Evolutionary conservation across 352 stramenopile genomes (phyloP).

Genomic region (Globisporangium iwayamae): DNA sequence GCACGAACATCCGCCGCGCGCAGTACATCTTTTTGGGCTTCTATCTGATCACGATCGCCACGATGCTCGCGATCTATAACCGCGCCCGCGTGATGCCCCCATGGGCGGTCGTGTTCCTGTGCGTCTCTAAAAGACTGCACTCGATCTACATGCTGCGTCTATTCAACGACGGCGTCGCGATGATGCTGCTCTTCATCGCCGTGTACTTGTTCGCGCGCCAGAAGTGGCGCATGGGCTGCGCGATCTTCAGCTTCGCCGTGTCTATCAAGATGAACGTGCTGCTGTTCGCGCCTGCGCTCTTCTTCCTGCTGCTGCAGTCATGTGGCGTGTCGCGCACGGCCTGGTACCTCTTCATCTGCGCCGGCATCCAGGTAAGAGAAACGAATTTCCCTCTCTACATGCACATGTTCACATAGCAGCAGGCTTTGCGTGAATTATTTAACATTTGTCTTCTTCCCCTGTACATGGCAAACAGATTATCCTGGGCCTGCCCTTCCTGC

Average conservation of each 20-base stretch:
- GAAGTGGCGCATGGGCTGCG: constrained; percentile 86
- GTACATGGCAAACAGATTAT: constrained; percentile 45
- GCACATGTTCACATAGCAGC: neutral
- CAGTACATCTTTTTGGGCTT: constrained; percentile 95
- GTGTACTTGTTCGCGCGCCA: constrained; percentile 86
- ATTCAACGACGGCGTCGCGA: constrained; percentile 98
- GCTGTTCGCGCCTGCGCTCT: constrained; percentile 95
- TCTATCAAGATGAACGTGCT: constrained; percentile 99
- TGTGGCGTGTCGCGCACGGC: constrained; percentile 76
- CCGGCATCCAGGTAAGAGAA: constrained; percentile 70
- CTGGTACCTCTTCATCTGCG: constrained; percentile 90
- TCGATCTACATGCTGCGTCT: constrained; percentile 98
- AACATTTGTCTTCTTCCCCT: neutral
- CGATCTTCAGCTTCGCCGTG: constrained; percentile 95
- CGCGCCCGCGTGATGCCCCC: constrained; percentile 67
- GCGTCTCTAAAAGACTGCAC: constrained; percentile 95
- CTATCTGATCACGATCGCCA: constrained; percentile 90
- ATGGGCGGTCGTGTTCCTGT: constrained; percentile 90
- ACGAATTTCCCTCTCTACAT: neutral
- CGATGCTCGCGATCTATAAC: constrained; percentile 90
- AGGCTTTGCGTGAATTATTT: neutral
- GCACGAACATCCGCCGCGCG: constrained; percentile 79
- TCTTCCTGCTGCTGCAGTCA: constrained; percentile 94
- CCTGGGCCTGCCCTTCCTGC: constrained; percentile 94
- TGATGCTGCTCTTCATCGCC: constrained; percentile 94